phyloP scores from a whole-genome alignment of 371 early-diverging fungal genomes.

The Rhizomucor miehei region DNA sequence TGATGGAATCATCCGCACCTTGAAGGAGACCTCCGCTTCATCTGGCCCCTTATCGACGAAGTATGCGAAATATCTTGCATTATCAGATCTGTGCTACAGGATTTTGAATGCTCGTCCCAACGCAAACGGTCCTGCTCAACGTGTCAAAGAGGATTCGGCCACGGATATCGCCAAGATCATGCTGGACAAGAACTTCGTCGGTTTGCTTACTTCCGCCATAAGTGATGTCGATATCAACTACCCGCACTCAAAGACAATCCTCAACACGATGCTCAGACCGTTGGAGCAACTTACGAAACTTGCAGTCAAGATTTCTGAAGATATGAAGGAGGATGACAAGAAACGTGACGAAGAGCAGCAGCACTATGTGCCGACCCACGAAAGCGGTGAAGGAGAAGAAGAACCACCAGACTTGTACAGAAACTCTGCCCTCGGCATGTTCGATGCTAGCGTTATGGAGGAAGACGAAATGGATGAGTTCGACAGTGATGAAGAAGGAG shows the following conservation, averaged over 20 bases:
- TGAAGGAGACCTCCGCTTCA: slow-evolving; percentile 60
- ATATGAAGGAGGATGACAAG: slow-evolving; percentile 33
- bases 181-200: slow-evolving; percentile 89
- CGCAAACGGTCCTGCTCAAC: slow-evolving; percentile 24
- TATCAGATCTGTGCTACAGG: slow-evolving; percentile 72
- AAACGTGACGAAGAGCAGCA: slow-evolving; percentile 30
- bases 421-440: slow-evolving; percentile 91
- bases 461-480: slow-evolving; percentile 68
- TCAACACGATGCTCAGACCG: slow-evolving; percentile 79
- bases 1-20: slow-evolving; percentile 57
- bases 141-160: slow-evolving; percentile 54
- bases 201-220: slow-evolving; percentile 72
- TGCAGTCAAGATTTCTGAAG: slow-evolving; percentile 78
- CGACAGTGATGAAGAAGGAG: slow-evolving; percentile 54
- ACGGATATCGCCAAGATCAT: slow-evolving; percentile 75
- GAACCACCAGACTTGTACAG: slow-evolving; percentile 82
- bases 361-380: slow-evolving; percentile 23
- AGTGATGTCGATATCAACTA: slow-evolving; percentile 89
- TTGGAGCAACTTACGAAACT: slow-evolving; percentile 85
- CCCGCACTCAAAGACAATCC: slow-evolving; percentile 74
- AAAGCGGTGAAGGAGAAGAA: slow-evolving; percentile 25
- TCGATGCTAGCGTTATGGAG: slow-evolving; percentile 62
- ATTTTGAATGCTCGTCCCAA: slow-evolving; percentile 60
- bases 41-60: slow-evolving; percentile 54
- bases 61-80: slow-evolving; percentile 66